These are phyloP conservation scores for Aegilops bicornis DNA, from an alignment of 176 grass and related monocot species.

Conservation along the genomic window DNA sequence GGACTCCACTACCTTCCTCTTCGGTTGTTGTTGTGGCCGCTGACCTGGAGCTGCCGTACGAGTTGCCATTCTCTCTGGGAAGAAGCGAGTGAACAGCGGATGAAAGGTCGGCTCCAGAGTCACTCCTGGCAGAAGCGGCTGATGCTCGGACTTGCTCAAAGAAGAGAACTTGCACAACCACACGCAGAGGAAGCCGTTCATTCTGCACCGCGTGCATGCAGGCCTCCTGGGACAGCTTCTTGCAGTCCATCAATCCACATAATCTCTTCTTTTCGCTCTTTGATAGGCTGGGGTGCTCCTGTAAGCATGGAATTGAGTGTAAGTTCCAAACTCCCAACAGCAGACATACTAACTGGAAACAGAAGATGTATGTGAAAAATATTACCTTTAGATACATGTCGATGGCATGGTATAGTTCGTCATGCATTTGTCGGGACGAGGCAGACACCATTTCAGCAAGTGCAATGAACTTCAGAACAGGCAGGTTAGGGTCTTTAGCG, in stretches of 20 bases:
- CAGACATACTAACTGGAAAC: not conserved
- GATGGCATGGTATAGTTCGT: conserved; percentile 85
- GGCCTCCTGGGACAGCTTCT: conserved; percentile 75
- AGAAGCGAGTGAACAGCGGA: conserved; percentile 45
- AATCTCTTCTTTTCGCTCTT: conserved; percentile 93
- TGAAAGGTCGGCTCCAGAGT: conserved; percentile 38
- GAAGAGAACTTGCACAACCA: conserved; percentile 97
- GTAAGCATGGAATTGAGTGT: not conserved
- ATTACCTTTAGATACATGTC: conserved; percentile 97
- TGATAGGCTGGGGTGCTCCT: conserved; percentile 84
- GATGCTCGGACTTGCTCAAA: conserved; percentile 70
- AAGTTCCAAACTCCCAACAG: conserved; percentile 4
- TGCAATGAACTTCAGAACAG: conserved; percentile 66
- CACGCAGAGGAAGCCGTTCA: conserved; percentile 84
- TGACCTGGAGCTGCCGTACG: conserved; percentile 89
- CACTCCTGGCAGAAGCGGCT: conserved; percentile 25
- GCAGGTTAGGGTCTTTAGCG: conserved; percentile 79
- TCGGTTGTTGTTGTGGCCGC: conserved; percentile 71
- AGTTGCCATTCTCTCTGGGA: conserved; percentile 74
- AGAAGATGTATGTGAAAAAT: not conserved
- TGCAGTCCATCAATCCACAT: conserved; percentile 92
- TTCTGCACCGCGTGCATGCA: conserved; percentile 94
- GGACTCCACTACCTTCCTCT: conserved; percentile 65
- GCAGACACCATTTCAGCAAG: conserved; percentile 74
- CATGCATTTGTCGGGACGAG: conserved; percentile 62